Evolutionary conservation across 345 rosid genomes (phyloP).

Genomic region (Erodium maritimum): DNA sequence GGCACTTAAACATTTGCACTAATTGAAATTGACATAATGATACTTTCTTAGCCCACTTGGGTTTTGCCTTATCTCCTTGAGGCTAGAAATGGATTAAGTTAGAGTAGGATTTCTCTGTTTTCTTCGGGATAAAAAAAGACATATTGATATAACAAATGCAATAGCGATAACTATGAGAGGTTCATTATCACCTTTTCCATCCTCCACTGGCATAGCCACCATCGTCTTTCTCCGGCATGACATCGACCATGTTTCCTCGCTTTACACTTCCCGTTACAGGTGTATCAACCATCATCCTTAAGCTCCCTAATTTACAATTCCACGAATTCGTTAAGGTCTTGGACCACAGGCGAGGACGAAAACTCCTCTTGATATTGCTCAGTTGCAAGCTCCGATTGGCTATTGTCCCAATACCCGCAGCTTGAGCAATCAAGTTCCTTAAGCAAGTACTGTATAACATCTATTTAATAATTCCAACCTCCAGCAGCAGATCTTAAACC

Average conservation of each 20-base stretch:
- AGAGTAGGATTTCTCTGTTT: too few relatives aligned
- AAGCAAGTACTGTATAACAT: constrained; percentile 71
- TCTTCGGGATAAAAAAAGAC: too few relatives aligned
- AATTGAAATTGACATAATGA: background rate
- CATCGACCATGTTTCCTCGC: constrained; percentile 24
- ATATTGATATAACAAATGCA: too few relatives aligned
- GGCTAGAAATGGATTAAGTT: too few relatives aligned
- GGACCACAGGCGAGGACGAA: constrained; percentile 23
- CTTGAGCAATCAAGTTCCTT: constrained; percentile 52
- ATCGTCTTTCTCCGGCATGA: constrained; percentile 44
- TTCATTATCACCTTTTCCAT: constrained; percentile 61
- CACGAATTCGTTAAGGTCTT: constrained; percentile 16
- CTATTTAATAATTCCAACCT: constrained; percentile 29
- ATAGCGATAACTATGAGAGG: background rate
- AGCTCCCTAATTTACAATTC: constrained; percentile 17
- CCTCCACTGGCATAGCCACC: constrained; percentile 71
- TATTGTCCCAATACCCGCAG: constrained; percentile 35
- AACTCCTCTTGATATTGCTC: constrained; percentile 17
- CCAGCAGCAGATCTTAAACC: constrained; percentile 19
- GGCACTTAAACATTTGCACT: background rate
- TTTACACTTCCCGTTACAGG: constrained; percentile 27
- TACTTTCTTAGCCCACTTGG: background rate
- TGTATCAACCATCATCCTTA: constrained; percentile 79
- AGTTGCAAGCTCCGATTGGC: constrained; percentile 24
- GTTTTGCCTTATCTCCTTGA: too few relatives aligned